Evolutionary conservation across 768 basidiomycete genomes (phyloP).

Genomic region (Tremella mesenterica): DNA sequence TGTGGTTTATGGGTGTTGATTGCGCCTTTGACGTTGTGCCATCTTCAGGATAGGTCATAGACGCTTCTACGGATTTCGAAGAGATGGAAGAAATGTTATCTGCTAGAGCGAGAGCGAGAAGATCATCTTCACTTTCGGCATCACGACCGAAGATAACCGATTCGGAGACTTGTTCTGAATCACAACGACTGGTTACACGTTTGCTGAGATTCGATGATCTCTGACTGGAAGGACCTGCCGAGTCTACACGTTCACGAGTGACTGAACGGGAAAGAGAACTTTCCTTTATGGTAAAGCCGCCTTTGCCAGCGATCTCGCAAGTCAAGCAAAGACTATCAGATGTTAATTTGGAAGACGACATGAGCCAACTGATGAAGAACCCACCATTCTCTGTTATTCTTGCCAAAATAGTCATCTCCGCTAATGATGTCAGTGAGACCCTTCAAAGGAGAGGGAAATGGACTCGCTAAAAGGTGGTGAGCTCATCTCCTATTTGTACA

Average conservation of each 20-base stretch:
- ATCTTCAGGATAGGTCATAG: too few species aligned
- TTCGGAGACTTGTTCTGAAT: too few species aligned
- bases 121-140: too few species aligned
- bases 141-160: too few species aligned
- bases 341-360: not conserved
- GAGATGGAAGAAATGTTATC: too few species aligned
- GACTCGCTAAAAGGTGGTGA: constrained; percentile 42
- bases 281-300: constrained; percentile 27
- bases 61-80: not conserved
- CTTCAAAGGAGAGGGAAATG: constrained; percentile 2
- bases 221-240: too few species aligned
- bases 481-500: constrained; percentile 39
- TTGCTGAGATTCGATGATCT: too few species aligned
- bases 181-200: too few species aligned
- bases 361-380: not conserved
- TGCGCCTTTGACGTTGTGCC: too few species aligned
- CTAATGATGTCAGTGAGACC: constrained; percentile 3
- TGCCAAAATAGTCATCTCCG: constrained; percentile 36
- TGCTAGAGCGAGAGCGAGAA: too few species aligned
- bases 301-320: constrained; percentile 23
- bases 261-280: not conserved
- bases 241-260: constrained; percentile 7
- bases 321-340: constrained; percentile 32
- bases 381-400: constrained; percentile 36
- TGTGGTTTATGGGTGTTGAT: too few species aligned